A percentile compares a stretch with the other conserved stretches of the same genome.
Evolutionary conservation across 345 rosid genomes (phyloP).

Genomic region (Cardamine resedifolia): DNA sequence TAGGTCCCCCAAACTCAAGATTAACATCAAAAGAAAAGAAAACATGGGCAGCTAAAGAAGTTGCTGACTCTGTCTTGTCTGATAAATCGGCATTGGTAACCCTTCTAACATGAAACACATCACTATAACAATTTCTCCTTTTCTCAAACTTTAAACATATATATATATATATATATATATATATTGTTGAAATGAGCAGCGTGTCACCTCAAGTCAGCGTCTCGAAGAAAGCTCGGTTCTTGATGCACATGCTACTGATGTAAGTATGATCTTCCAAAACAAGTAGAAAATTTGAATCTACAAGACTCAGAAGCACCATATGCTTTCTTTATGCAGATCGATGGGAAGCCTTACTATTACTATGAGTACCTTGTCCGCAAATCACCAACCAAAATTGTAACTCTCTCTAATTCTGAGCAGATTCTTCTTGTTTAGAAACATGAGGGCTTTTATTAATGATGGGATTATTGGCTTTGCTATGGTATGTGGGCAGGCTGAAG

Average conservation of each 20-base stretch:
- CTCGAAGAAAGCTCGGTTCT: conserved; percentile 86
- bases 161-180: no score
- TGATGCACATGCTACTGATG: conserved; percentile 68
- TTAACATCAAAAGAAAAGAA: conserved; percentile 81
- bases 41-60: conserved; percentile 80
- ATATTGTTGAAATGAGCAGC: conserved; percentile 47
- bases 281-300: background rate
- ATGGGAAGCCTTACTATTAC: conserved; percentile 88
- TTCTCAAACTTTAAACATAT: conserved; percentile 8
- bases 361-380: conserved; percentile 89
- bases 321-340: conserved; percentile 47
- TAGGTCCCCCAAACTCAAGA: conserved; percentile 88
- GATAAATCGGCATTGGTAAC: conserved; percentile 92
- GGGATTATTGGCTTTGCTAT: background rate
- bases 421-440: background rate
- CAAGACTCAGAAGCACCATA: background rate
- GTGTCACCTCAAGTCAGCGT: conserved; percentile 92
- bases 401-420: conserved; percentile 6
- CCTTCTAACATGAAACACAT: conserved; percentile 4
- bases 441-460: conserved; percentile 7
- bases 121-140: background rate
- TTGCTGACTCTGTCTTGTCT: conserved; percentile 88
- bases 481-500: conserved; percentile 57
- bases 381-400: conserved; percentile 74
- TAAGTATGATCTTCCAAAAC: conserved; percentile 37